These are phyloP conservation scores for Pythium phragmitis DNA, from an alignment of 352 stramenopile genomes.

Conservation along the genomic window DNA sequence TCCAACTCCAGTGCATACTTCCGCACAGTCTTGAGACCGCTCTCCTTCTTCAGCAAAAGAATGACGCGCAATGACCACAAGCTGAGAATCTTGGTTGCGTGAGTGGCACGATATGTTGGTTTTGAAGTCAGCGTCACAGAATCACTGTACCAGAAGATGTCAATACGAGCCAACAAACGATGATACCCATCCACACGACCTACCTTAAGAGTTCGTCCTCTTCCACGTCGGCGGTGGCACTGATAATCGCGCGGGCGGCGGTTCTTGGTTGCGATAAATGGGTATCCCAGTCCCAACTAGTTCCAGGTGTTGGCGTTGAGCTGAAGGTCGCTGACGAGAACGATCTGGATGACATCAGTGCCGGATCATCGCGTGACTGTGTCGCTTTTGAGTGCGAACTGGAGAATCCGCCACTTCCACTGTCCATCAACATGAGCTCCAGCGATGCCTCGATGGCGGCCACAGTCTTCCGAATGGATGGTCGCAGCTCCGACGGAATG, in stretches of 20 bases:
- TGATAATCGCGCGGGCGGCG: neutral
- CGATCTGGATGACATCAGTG: neutral
- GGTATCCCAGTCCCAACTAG: constrained; percentile 26
- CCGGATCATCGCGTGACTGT: neutral
- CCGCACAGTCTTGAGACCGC: constrained; percentile 54
- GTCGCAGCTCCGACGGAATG: constrained; percentile 55
- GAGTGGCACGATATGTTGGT: constrained; percentile 9
- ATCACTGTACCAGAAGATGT: neutral
- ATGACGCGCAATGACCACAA: constrained; percentile 77
- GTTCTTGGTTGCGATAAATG: constrained; percentile 1
- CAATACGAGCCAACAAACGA: neutral
- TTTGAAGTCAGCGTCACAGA: neutral
- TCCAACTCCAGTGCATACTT: constrained; percentile 40
- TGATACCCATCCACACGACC: neutral
- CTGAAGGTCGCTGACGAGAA: neutral
- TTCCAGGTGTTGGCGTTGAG: constrained; percentile 7
- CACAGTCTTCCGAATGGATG: constrained; percentile 53
- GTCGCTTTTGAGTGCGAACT: neutral
- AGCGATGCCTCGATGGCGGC: constrained; percentile 38
- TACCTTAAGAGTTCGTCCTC: constrained; percentile 22
- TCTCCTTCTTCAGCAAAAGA: constrained; percentile 78
- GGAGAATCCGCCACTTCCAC: neutral
- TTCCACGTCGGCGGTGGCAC: constrained; percentile 2
- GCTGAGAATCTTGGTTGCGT: constrained; percentile 20
- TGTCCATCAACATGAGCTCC: constrained; percentile 26